Evolutionary conservation across 1,284 basidiomycete genomes (phyloP), one percentile per base, ranked within the genome.

Genomic region (Ganoderma leucocontextum): DNA sequence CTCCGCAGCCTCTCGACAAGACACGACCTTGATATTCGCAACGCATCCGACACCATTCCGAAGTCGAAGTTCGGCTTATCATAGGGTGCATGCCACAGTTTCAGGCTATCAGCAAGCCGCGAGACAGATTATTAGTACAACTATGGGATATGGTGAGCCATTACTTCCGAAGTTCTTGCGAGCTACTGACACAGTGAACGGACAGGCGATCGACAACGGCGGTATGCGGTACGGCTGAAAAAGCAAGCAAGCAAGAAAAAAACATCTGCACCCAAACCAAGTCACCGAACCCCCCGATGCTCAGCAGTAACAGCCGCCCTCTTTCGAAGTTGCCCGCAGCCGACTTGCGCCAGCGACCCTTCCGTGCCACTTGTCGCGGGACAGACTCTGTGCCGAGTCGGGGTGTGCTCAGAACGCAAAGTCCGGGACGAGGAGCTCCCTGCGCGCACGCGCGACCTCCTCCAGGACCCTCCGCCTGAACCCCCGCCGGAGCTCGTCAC

Each of bases 401-500:
- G 9, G 15, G 9, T n/a, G 17, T 29, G 29, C 19, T 69, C 60
- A 72, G 60, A 69, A 70, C 5, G 60, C 62, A 10, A 67, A 61
- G 25, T 63, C 61, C 19, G 62, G 52, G 19, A 74, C 62, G 19
- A 65, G 57, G 38, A 74, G 65, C 62, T 74, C 65, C 29, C 44
- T 39, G 35, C 68, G 66, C 55, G 71, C 73, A 15, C 63, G 63
- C 29, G 60, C 55, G 25, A 69, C 66, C 59, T 72, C 70, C 35
- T 67, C 65, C 13, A 39, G 38, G 6, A 69, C 41, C 49, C 38
- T 44, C 22, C 61, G 39, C 39, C 39, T 55, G 63, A 68, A 72
- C 57, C 62, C 60, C 9, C 44, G 44, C 60, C 62, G 22, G 44
- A 65, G 69, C 25, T 57, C 62, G 60, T 72, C 70, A 53, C 68